Evolutionary conservation across 306 rosid genomes (phyloP).

Genomic region (Argentina anserina): DNA sequence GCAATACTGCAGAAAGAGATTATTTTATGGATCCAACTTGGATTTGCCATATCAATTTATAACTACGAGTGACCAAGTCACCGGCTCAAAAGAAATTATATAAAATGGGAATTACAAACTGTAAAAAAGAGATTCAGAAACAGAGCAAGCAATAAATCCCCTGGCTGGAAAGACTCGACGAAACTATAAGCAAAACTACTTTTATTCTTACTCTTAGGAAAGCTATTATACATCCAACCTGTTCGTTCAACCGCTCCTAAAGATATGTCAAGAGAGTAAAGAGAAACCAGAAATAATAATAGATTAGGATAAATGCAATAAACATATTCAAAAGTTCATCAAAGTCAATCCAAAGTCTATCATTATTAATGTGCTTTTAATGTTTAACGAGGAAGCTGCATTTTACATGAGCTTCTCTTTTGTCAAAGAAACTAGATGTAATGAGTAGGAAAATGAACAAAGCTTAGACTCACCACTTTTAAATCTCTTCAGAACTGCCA

Average conservation of each 20-base stretch:
- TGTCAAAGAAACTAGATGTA: not conserved
- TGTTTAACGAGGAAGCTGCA: not conserved
- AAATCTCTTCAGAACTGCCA: conserved; percentile 24
- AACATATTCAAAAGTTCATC: not conserved
- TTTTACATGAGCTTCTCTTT: not conserved
- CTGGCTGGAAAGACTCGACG: not conserved
- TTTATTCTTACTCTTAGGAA: not conserved
- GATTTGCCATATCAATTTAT: not conserved
- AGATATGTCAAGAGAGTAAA: not conserved
- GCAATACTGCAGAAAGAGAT: not conserved
- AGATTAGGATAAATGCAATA: not conserved
- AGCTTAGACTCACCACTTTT: conserved; percentile 35
- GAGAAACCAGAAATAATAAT: not conserved
- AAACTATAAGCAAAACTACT: not conserved
- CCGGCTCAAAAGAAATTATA: not conserved
- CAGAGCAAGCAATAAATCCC: not conserved
- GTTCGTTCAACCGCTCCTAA: not conserved
- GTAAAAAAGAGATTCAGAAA: not conserved
- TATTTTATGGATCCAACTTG: not conserved
- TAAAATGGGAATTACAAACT: not conserved
- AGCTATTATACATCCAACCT: not conserved
- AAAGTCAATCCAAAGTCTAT: not conserved
- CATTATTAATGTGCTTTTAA: not conserved
- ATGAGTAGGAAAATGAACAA: not conserved
- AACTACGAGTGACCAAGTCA: not conserved